phyloP scores from a whole-genome alignment of 345 rosid genomes.

The Ailanthus altissimus region DNA sequence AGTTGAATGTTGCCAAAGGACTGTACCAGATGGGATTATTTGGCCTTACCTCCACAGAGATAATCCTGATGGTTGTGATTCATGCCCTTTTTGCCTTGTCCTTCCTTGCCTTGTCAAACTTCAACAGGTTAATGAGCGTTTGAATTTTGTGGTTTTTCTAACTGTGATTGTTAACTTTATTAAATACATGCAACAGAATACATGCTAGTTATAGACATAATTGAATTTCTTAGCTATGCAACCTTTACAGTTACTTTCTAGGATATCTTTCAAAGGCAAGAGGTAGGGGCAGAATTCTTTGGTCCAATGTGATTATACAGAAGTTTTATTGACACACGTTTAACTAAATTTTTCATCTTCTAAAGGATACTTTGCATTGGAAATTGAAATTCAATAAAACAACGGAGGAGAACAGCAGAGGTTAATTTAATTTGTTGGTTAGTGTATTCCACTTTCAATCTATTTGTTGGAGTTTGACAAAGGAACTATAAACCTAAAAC shows the following conservation, averaged over 20 bases:
- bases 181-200: background rate
- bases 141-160: background rate
- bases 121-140: slow-evolving; percentile 57
- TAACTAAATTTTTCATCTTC: background rate
- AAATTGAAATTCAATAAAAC: background rate
- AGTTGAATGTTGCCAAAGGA: slow-evolving; percentile 88
- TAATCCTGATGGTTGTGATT: slow-evolving; percentile 85
- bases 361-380: background rate
- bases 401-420: background rate
- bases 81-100: slow-evolving; percentile 94
- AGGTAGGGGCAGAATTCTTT: background rate
- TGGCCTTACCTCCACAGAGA: slow-evolving; percentile 92
- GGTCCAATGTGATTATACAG: background rate
- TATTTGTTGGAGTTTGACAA: background rate
- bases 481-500: background rate
- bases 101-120: slow-evolving; percentile 93
- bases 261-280: background rate
- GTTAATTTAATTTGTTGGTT: background rate
- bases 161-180: too few species aligned
- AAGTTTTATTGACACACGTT: background rate
- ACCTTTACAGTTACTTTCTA: too few species aligned
- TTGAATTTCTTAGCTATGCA: too few species aligned
- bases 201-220: background rate
- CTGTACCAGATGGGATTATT: slow-evolving; percentile 76
- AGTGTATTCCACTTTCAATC: background rate